Evolutionary conservation across 148 eudicot species (phyloP).

Genomic region (Vaccinium darrowii): DNA sequence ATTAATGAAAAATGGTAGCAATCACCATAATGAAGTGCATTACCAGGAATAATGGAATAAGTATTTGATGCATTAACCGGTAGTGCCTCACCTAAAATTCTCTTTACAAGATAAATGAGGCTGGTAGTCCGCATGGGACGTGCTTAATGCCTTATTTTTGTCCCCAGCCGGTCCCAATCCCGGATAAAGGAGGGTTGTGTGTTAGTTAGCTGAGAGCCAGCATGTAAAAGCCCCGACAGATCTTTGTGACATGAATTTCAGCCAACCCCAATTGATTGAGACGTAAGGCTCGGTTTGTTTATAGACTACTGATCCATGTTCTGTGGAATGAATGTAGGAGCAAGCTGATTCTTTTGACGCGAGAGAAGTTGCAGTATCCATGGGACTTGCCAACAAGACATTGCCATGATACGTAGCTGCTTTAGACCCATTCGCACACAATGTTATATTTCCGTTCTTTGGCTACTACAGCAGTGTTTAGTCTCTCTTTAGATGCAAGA

Average conservation of each 20-base stretch:
- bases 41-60: not conserved
- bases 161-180: too few species aligned
- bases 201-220: too few species aligned
- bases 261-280: too few species aligned
- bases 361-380: slow-evolving; percentile 53
- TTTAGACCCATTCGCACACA: not conserved
- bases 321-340: slow-evolving; percentile 36
- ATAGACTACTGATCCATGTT: slow-evolving; percentile 9
- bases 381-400: slow-evolving; percentile 46
- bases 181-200: too few species aligned
- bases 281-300: too few species aligned
- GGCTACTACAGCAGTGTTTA: not conserved
- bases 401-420: slow-evolving; percentile 26
- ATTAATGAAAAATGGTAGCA: not conserved
- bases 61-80: not conserved
- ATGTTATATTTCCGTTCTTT: not conserved
- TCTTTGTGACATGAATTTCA: too few species aligned
- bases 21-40: not conserved
- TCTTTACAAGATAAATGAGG: not conserved
- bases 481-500: not conserved
- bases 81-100: not conserved
- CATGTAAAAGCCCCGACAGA: too few species aligned
- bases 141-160: too few species aligned
- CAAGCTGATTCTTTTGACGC: slow-evolving; percentile 47
- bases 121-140: not conserved